Conservation (phyloP, 345 rosid genomes). For the Populus pruinosa region DNA sequence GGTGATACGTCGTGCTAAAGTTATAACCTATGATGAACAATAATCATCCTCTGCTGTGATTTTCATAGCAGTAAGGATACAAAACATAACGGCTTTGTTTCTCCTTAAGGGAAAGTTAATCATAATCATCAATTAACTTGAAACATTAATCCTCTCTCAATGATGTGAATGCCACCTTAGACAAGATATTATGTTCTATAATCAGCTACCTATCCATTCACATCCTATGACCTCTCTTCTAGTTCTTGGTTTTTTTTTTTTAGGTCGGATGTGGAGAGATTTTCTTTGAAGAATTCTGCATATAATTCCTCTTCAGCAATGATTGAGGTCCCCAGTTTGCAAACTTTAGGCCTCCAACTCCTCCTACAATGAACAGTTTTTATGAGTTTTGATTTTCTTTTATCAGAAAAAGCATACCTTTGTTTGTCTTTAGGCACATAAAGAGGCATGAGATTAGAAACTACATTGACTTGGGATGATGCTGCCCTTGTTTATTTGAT, state of each 20-base stretch:
- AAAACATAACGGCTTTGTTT: slow-evolving; percentile 9
- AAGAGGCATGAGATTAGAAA: not conserved
- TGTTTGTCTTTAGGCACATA: not conserved
- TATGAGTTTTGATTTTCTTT: not conserved
- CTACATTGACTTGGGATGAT: slow-evolving; percentile 12
- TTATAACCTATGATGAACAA: slow-evolving; percentile 20
- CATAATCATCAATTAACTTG: slow-evolving; percentile 5
- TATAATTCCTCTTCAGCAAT: not conserved
- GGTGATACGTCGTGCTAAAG: slow-evolving; percentile 1
- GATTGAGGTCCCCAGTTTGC: slow-evolving; percentile 5
- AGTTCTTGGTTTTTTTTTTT: not conserved
- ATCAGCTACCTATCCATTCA: not conserved
- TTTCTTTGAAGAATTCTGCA: not conserved
- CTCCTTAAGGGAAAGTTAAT: slow-evolving; percentile 1
- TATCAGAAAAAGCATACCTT: not conserved
- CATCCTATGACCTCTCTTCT: not conserved
- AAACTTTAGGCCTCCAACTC: slow-evolving; percentile 1
- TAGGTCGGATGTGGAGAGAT: not conserved
- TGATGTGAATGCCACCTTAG: slow-evolving; percentile 11
- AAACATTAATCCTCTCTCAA: not conserved
- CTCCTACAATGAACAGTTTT: not conserved
- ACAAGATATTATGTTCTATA: not conserved
- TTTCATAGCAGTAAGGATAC: not conserved
- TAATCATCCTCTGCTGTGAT: slow-evolving; percentile 17
- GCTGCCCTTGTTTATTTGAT: not conserved